phyloP scores from a whole-genome alignment of 2,329 filamentous ascomycete genomes.

The Colletotrichum liriopes region DNA sequence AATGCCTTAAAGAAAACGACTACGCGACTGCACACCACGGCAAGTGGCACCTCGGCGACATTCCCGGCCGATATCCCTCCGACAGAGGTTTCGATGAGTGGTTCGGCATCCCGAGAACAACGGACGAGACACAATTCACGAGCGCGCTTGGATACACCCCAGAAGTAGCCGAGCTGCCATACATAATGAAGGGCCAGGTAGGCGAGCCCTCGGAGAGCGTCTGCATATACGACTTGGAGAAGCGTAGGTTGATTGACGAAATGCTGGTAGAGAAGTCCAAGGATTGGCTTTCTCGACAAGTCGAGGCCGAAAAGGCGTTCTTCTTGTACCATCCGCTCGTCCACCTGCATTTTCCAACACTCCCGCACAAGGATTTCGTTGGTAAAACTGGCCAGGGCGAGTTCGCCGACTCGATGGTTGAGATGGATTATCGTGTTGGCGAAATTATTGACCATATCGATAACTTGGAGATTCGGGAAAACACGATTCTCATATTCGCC shows the following conservation, averaged over 20 bases:
- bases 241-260: slow-evolving; percentile 50
- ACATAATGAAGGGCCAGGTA: slow-evolving; percentile 52
- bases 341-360: slow-evolving; percentile 53
- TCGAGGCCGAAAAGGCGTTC: slow-evolving; percentile 46
- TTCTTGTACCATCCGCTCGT: slow-evolving; percentile 54
- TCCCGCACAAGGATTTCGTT: slow-evolving; percentile 50
- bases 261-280: slow-evolving; percentile 52
- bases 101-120: slow-evolving; percentile 55
- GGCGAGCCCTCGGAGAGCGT: slow-evolving; percentile 50
- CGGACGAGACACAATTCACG: slow-evolving; percentile 55
- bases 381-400: slow-evolving; percentile 50
- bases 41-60: slow-evolving; percentile 55
- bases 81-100: slow-evolving; percentile 56
- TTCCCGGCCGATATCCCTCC: slow-evolving; percentile 53
- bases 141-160: slow-evolving; percentile 51
- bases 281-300: slow-evolving; percentile 51
- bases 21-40: slow-evolving; percentile 53
- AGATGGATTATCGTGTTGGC: slow-evolving; percentile 53
- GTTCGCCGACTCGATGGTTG: slow-evolving; percentile 53
- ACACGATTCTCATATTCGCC: slow-evolving; percentile 54
- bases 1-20: slow-evolving; percentile 48
- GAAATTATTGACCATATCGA: slow-evolving; percentile 53
- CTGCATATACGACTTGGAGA: slow-evolving; percentile 52
- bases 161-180: slow-evolving; percentile 52
- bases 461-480: slow-evolving; percentile 47